Percentiles rank a stretch among this genome's conserved stretches.
These are phyloP conservation scores for Fusarium vanettenii DNA, from an alignment of 2,329 filamentous ascomycete species.

Conservation along the genomic window DNA sequence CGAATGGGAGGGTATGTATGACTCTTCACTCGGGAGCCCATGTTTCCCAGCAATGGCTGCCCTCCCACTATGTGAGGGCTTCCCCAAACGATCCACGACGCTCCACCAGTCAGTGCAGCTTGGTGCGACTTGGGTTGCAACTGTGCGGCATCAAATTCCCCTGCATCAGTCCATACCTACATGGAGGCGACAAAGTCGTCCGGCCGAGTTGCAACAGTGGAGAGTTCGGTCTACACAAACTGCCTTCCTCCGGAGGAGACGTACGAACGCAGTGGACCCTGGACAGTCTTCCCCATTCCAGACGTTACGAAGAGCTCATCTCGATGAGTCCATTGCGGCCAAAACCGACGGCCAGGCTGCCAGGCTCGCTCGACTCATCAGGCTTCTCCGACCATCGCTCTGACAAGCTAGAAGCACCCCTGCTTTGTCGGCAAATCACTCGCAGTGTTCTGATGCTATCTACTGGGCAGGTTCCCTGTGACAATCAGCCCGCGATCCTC, in stretches of 20 bases:
- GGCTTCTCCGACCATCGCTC: conserved; percentile 3
- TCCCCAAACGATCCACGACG: conserved; percentile 15
- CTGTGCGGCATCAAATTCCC: conserved; percentile 24
- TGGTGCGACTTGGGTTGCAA: conserved; percentile 18
- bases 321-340: conserved; percentile 19
- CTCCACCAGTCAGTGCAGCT: conserved; percentile 15
- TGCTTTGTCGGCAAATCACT: conserved; percentile 7
- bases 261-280: conserved; percentile 12
- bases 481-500: neutral
- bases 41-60: conserved; percentile 6
- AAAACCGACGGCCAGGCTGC: conserved; percentile 8
- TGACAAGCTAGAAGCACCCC: conserved; percentile 10
- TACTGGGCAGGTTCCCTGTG: neutral
- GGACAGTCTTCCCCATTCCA: neutral
- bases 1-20: conserved; percentile 6
- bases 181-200: conserved; percentile 3
- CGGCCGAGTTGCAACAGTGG: neutral
- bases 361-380: conserved; percentile 16
- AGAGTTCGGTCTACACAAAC: neutral
- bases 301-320: conserved; percentile 1
- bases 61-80: conserved; percentile 13
- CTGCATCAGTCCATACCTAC: conserved; percentile 25
- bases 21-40: neutral
- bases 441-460: neutral
- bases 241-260: neutral